Evolutionary conservation across 2,329 filamentous ascomycete species (phyloP).

Genomic region (Xylariaceae sp.): DNA sequence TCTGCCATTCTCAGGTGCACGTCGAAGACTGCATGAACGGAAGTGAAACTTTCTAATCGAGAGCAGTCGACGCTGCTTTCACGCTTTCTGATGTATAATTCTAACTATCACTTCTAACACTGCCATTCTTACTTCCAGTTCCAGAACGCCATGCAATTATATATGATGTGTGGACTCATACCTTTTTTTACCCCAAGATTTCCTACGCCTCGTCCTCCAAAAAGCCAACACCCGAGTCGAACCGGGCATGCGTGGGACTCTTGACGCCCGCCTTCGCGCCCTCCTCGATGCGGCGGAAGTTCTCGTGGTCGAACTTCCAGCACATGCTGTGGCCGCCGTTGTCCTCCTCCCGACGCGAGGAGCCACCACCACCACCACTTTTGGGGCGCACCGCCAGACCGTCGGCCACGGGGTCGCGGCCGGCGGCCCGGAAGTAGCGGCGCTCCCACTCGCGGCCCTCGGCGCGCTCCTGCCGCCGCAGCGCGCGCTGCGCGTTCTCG

Average conservation of each 20-base stretch:
- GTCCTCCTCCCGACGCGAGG: not conserved
- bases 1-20: too few relatives aligned
- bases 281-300: conserved; percentile 12
- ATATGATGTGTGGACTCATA: too few relatives aligned
- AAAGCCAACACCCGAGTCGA: conserved; percentile 19
- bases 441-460: conserved; percentile 15
- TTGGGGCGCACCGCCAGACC: not conserved
- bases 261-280: conserved; percentile 11
- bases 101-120: too few relatives aligned
- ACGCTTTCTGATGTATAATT: too few relatives aligned
- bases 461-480: conserved; percentile 16
- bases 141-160: too few relatives aligned
- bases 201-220: conserved; percentile 2
- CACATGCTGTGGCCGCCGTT: not conserved
- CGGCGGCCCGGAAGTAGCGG: conserved; percentile 15
- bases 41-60: too few relatives aligned
- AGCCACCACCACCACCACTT: not conserved
- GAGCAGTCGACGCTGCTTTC: too few relatives aligned
- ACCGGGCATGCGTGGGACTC: conserved; percentile 17
- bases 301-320: conserved; percentile 20
- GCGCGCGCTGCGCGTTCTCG: conserved; percentile 68
- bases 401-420: conserved; percentile 10
- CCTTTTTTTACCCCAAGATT: too few relatives aligned
- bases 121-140: too few relatives aligned
- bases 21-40: too few relatives aligned